Conservation (phyloP, 441 rosid genomes). For the Monsonia emarginata region DNA sequence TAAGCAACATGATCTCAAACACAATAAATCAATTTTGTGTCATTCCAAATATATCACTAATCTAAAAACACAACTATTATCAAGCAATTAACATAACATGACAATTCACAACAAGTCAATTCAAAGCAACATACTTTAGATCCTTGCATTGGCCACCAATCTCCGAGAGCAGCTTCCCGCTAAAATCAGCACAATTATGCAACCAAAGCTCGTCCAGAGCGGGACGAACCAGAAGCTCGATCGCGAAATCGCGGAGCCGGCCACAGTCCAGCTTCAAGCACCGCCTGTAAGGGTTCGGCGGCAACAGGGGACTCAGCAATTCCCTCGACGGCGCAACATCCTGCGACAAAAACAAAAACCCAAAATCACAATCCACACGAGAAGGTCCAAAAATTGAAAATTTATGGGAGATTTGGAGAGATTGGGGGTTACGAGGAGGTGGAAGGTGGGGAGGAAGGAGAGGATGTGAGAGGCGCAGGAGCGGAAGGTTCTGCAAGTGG, state of each 20-base stretch:
- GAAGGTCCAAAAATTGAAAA: neutral
- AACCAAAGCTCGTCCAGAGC: slow-evolving; percentile 56
- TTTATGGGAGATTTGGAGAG: neutral
- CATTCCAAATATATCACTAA: neutral
- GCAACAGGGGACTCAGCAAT: slow-evolving; percentile 54
- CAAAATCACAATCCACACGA: slow-evolving; percentile 5
- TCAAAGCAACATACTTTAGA: slow-evolving; percentile 40
- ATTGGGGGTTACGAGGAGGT: slow-evolving; percentile 41
- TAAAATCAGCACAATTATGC: slow-evolving; percentile 60
- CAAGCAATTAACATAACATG: neutral
- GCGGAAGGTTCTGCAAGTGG: slow-evolving; percentile 50
- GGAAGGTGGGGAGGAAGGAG: slow-evolving; percentile 61
- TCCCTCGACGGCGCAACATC: slow-evolving; percentile 51
- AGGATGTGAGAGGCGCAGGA: slow-evolving; percentile 54
- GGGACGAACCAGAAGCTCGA: slow-evolving; percentile 42
- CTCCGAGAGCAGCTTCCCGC: slow-evolving; percentile 62
- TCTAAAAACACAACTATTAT: neutral
- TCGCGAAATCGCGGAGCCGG: slow-evolving; percentile 56
- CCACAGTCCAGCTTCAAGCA: slow-evolving; percentile 73
- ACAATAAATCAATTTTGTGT: neutral
- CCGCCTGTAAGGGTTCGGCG: slow-evolving; percentile 49
- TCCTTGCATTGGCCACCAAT: slow-evolving; percentile 61
- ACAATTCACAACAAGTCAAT: no score
- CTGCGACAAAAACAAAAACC: slow-evolving; percentile 25
- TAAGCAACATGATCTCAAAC: slow-evolving; percentile 3